phyloP scores from a whole-genome alignment of 345 rosid species.

The Geranium rotundifolium region DNA sequence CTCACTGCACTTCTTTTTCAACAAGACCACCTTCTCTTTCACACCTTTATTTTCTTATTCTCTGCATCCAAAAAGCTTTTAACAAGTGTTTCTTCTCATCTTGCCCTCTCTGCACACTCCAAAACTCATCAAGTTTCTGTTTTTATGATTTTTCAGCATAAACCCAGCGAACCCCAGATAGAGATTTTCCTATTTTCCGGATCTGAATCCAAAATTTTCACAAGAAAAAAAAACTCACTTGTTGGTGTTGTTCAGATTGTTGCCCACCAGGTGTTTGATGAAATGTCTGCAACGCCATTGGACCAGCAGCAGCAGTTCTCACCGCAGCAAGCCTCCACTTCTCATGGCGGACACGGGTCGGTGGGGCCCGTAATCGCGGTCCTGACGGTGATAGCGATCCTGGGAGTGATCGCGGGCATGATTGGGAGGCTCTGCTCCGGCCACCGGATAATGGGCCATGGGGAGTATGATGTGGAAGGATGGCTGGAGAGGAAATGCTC shows the following conservation, averaged over 20 bases:
- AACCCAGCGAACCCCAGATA: background rate
- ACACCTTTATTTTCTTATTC: no score
- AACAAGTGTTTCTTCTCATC: background rate
- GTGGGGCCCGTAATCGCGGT: conserved; percentile 59
- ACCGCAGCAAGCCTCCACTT: conserved; percentile 3
- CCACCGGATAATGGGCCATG: conserved; percentile 35
- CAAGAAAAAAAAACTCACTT: no score
- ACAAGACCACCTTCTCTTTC: no score
- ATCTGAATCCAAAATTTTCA: background rate
- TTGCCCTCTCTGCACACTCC: background rate
- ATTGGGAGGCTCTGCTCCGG: conserved; percentile 59
- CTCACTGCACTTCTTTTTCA: no score
- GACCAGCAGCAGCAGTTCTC: conserved; percentile 26
- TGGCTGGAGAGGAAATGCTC: conserved; percentile 67
- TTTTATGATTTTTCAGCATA: background rate
- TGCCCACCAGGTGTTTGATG: background rate
- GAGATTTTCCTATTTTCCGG: background rate
- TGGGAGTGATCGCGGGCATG: conserved; percentile 55
- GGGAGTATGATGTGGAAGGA: conserved; percentile 49
- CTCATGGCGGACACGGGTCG: conserved; percentile 32
- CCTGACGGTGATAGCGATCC: conserved; percentile 40
- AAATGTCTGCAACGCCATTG: conserved; percentile 24
- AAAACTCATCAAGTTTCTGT: background rate
- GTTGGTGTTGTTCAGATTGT: no score
- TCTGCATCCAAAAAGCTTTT: background rate